Evolutionary conservation across 1,284 basidiomycete species (phyloP).

Genomic region (Ganoderma lingzhi): DNA sequence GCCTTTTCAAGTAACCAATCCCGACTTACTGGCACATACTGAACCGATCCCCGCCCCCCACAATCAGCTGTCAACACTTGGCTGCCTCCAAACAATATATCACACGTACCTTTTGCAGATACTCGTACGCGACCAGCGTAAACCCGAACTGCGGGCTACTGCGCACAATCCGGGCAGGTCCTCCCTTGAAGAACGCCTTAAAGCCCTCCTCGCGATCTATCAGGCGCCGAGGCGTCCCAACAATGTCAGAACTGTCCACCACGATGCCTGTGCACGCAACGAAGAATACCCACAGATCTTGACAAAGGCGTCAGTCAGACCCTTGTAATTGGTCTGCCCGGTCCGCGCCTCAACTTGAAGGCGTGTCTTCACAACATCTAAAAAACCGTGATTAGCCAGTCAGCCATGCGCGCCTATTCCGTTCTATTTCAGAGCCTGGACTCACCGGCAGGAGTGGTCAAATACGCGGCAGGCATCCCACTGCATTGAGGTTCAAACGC

Average conservation of each 20-base stretch:
- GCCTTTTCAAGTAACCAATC: constrained; percentile 37
- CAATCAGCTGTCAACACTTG: constrained; percentile 29
- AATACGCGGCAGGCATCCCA: constrained; percentile 95
- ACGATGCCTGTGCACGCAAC: neutral
- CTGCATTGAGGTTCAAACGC: constrained; percentile 46
- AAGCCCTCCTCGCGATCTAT: constrained; percentile 88
- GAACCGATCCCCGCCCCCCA: constrained; percentile 28
- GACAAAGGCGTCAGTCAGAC: constrained; percentile 87
- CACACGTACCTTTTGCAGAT: constrained; percentile 69
- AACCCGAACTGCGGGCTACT: constrained; percentile 93
- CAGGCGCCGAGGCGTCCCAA: neutral
- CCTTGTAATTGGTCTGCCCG: constrained; percentile 94
- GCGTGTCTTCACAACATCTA: constrained; percentile 99
- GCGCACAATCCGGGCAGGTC: constrained; percentile 88
- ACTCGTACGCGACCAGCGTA: constrained; percentile 90
- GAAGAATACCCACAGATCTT: constrained; percentile 76
- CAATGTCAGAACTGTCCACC: constrained; percentile 10
- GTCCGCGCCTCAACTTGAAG: constrained; percentile 95
- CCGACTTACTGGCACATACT: constrained; percentile 75
- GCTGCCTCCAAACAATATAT: constrained; percentile 12
- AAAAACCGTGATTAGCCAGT: constrained; percentile 40
- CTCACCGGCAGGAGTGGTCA: constrained; percentile 85
- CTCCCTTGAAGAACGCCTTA: constrained; percentile 94
- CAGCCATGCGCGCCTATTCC: constrained; percentile 26
- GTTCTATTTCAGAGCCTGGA: constrained; percentile 10